Percentiles rank a stretch among this genome's conserved stretches.
phyloP scores from a whole-genome alignment of 2,329 filamentous ascomycete genomes.

The Beauveria bassiana region DNA sequence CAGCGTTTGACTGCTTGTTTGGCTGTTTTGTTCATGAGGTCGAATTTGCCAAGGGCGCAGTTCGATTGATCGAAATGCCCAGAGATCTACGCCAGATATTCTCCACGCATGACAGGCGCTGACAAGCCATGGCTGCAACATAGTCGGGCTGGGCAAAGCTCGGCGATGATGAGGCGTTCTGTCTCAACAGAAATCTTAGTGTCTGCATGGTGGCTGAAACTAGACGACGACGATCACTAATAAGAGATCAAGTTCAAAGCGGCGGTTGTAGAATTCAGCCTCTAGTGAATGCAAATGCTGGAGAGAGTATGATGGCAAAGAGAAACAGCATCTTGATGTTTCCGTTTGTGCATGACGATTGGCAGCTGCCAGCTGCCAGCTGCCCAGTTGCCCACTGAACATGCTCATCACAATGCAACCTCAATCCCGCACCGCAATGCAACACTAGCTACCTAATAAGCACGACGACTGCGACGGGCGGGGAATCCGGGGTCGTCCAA shows the following conservation, averaged over 20 bases:
- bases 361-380: background rate
- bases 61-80: conserved; percentile 1
- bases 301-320: background rate
- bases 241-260: background rate
- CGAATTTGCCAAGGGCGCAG: background rate
- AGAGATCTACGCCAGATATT: conserved; percentile 6
- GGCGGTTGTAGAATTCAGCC: background rate
- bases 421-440: background rate
- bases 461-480: background rate
- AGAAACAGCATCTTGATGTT: background rate
- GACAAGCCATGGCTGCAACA: conserved; percentile 1
- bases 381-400: background rate
- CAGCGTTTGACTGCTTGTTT: background rate
- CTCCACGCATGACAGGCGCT: background rate
- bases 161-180: conserved; percentile 4
- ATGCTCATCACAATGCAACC: conserved; percentile 1
- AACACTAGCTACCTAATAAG: background rate
- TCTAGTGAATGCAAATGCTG: background rate
- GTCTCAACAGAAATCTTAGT: background rate
- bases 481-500: background rate
- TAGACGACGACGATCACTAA: background rate
- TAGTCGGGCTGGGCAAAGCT: conserved; percentile 1
- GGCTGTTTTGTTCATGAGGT: background rate
- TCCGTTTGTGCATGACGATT: background rate
- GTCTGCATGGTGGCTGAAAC: background rate